Evolutionary conservation across 345 rosid genomes (phyloP).

Genomic region (Salix dunnii): DNA sequence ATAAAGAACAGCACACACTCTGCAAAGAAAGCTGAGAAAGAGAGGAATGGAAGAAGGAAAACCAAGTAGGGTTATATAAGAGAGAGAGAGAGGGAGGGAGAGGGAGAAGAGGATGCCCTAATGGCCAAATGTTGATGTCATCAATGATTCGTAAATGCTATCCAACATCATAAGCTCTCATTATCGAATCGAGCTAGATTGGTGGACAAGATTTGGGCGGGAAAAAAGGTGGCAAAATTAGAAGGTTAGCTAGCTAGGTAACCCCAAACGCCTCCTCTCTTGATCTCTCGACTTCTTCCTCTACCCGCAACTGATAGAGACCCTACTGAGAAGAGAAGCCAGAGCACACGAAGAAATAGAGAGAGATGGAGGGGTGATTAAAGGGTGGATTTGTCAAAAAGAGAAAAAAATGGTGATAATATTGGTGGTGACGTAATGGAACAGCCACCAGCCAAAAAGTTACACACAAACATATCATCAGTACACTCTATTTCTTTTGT

Average conservation of each 20-base stretch:
- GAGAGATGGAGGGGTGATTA: background rate
- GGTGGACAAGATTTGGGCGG: conserved; percentile 48
- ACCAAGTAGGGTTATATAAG: conserved; percentile 37
- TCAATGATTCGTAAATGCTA: conserved; percentile 11
- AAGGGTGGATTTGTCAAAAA: conserved; percentile 18
- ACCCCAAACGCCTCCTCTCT: background rate
- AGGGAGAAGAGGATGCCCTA: conserved; percentile 31
- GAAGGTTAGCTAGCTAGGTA: background rate
- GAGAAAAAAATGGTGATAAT: background rate
- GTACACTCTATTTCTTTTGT: background rate
- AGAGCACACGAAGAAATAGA: background rate
- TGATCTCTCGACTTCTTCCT: conserved; percentile 22
- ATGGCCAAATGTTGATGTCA: conserved; percentile 21
- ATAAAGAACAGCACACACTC: no score
- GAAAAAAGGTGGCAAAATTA: conserved; percentile 34
- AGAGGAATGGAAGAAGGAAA: conserved; percentile 34
- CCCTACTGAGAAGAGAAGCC: conserved; percentile 8
- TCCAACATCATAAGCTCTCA: conserved; percentile 38
- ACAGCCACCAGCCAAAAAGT: conserved; percentile 42
- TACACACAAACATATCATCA: background rate
- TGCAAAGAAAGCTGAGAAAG: conserved; percentile 8
- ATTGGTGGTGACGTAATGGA: conserved; percentile 43
- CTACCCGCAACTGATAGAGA: conserved; percentile 59
- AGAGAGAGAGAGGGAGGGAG: conserved; percentile 12
- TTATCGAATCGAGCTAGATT: conserved; percentile 45